Evolutionary conservation across 495 filamentous ascomycete genomes (phyloP), one percentile per base, ranked within the genome.

Genomic region (Baudoinia panamericana): DNA sequence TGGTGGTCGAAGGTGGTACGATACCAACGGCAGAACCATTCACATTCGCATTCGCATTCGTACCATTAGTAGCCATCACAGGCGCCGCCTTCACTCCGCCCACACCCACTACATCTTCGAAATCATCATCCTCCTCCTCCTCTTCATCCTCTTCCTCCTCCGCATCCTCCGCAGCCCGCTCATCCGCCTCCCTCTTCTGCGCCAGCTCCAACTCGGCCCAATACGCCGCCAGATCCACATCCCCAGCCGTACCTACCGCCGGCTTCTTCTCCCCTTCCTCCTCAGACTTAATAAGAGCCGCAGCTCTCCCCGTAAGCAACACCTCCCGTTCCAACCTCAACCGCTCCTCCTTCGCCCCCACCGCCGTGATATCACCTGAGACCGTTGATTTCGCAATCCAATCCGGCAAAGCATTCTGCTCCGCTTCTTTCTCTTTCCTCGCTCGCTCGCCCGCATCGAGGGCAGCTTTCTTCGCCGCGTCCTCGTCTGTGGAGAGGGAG

Each of bases 301-400:
- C 61, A 45, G 10, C 23, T 16, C 24, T 26, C 9, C 6, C 24
- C 12, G 9, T 26, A 12, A n/a, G 23, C 18, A 44, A 16, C 15
- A 16, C 45, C 20, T 47, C 51, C 9, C 47, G 42, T 25, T 51
- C 51, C 30, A 22, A 10, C 22, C 42, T 18, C 22, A 35, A 10
- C 30, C 19, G 18, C 37, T 45, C 47, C 28, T 50, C 51, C 47
- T 51, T 54, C 4, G 48, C 51, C 12, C 48, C 51, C 3, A 43
- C 44, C 4, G 43, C 38, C 20, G 48, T 51, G 29, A 52, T 26
- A 13, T 47, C 48, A 56, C 64, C 62, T 4, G 66, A 62, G 29
- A 99, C 82, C 1, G 88, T 94, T 31, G 78, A 85, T 32, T 83
- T 75, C 2, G 80, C 82, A 54, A 93, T 86, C 85, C 92, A 95